Evolutionary conservation across 2,329 filamentous ascomycete species (phyloP), one percentile per base, ranked within the genome.

Genomic region (Trichoderma asperellum): DNA sequence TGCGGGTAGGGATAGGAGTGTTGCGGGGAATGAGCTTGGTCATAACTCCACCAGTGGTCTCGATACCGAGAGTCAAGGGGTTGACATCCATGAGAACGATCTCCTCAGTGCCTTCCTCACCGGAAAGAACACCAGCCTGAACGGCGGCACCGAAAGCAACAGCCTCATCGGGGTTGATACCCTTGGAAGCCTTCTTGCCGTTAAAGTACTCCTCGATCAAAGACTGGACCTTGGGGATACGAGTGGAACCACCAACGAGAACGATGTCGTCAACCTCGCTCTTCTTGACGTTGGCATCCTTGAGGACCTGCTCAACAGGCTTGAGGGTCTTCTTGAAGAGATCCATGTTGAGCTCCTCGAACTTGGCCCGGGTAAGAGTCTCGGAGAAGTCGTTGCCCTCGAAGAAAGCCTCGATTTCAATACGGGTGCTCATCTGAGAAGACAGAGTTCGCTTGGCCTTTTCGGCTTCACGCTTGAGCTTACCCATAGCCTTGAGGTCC

Each of bases 261-360:
- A 99, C 96, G 75, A 99, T 97, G 81, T 98, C 96, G 78, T 97
- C 90, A 76, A 99, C 89, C 77, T 98, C 94, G 72, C 83, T 85
- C 91, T 97, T 98, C 90, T 95, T 95, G 77, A 97, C 88, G 88
- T 97, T 97, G 81, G 94, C 94, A 76, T 98, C 96, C 87, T 97
- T 97, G 80, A 99, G 89, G 75, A 98, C 96, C 88, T 97, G 94
- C 86, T 98, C 94, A 75, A 98, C 96, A 70, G 96, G 95, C 90
- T 97, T 97, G 74, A 98, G 89, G 70, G 96, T 98, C 89, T 96
- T 97, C 91, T 97, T 97, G 91, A 98, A 98, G 72, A 98, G 91
- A 78, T 98, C 95, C 76, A 94, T 94, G 92, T 98, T 98, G 77
- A 98, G 89, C 85, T 98, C 95, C 86, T 99, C 96, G 78, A 99